These are phyloP conservation scores for Batkoa obscura DNA, from an alignment of 371 early-diverging fungal species.

Conservation along the genomic window DNA sequence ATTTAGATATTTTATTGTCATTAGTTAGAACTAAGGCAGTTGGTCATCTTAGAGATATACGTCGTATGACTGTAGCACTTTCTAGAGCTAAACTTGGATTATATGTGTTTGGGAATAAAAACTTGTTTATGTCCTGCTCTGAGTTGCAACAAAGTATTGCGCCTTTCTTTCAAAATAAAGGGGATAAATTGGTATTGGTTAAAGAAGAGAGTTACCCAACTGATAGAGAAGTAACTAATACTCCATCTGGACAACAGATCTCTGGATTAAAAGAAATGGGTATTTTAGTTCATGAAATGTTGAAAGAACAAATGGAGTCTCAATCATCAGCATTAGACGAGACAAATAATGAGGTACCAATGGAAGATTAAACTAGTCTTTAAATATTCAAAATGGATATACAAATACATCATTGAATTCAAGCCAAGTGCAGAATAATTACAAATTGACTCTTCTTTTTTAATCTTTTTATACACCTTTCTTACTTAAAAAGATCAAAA, in stretches of 20 bases:
- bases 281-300: neutral
- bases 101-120: constrained; percentile 63
- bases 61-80: constrained; percentile 74
- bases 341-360: no score
- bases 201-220: neutral
- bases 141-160: constrained; percentile 25
- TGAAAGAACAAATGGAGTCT: neutral
- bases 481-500: no score
- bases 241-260: neutral
- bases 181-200: neutral
- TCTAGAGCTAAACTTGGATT: constrained; percentile 85
- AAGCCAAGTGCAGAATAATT: no score
- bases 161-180: neutral
- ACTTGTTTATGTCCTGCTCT: constrained; percentile 51
- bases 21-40: constrained; percentile 76
- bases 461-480: no score
- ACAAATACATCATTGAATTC: no score
- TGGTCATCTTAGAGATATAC: constrained; percentile 79
- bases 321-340: no score
- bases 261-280: neutral
- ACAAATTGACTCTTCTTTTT: no score
- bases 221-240: neutral
- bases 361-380: no score
- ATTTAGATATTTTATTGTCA: constrained; percentile 66
- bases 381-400: no score